These are phyloP conservation scores for Colletotrichum sublineola DNA, from an alignment of 2,329 filamentous ascomycete genomes.

Conservation along the genomic window DNA sequence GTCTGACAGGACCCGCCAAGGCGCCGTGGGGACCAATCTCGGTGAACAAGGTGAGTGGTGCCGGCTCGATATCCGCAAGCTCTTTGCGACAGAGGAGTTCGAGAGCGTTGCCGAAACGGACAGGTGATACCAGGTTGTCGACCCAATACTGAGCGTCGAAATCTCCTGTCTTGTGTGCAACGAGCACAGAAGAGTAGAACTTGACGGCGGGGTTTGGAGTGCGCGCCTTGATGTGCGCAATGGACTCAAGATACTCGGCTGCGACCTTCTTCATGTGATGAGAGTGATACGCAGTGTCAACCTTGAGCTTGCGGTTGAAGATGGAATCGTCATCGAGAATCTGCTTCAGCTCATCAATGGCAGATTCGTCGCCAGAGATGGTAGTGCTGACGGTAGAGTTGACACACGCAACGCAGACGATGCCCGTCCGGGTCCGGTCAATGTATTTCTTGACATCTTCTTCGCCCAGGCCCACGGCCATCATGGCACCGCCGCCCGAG, in stretches of 20 bases:
- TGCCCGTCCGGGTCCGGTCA: slow-evolving; percentile 30
- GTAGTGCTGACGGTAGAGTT: slow-evolving; percentile 67
- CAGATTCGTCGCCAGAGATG: slow-evolving; percentile 51
- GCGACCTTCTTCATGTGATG: slow-evolving; percentile 44
- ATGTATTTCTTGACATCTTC: slow-evolving; percentile 53
- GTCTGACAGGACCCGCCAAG: slow-evolving; percentile 1
- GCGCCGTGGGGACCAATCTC: slow-evolving; percentile 16
- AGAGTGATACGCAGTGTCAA: slow-evolving; percentile 44
- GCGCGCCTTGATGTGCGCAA: not conserved
- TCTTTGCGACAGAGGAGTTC: slow-evolving; percentile 6
- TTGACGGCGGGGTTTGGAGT: slow-evolving; percentile 21
- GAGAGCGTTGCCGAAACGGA: slow-evolving; percentile 51
- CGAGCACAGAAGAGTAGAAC: not conserved
- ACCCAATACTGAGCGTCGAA: slow-evolving; percentile 50
- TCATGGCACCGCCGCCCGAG: slow-evolving; percentile 61
- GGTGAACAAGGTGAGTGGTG: not conserved
- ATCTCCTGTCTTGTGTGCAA: not conserved
- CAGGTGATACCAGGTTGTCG: slow-evolving; percentile 51
- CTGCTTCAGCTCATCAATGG: slow-evolving; percentile 48
- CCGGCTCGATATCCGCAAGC: not conserved
- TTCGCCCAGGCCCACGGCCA: slow-evolving; percentile 65
- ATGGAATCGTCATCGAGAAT: slow-evolving; percentile 39
- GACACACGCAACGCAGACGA: slow-evolving; percentile 55
- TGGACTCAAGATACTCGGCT: slow-evolving; percentile 42
- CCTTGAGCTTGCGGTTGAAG: slow-evolving; percentile 42